Base-by-base conservation (phyloP, 1,284 basidiomycete genomes). In the Golubevia sp. region DNA sequence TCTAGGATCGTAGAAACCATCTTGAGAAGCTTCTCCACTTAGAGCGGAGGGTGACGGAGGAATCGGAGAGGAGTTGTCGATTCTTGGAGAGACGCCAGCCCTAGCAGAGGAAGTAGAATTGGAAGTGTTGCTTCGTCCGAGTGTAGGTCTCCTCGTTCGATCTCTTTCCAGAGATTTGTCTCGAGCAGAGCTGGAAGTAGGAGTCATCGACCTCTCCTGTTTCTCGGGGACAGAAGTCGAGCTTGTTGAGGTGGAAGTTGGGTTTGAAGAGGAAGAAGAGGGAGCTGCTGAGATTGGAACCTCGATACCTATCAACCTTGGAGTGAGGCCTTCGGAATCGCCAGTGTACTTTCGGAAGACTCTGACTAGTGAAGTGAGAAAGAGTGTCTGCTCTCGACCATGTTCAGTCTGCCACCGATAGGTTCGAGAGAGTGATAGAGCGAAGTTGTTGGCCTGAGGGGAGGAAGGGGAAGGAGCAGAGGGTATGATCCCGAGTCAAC, bases 391-490 rank as follows among this genome's bases (percentile, higher is more conserved):
- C 25, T 79, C 77, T 20, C 66, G 21, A 1, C 71, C 62, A 18
- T 71, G 67, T 34, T 83, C 79, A 2, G 76, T 77, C 57, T 77
- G 71, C 77, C 79, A 83, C 27, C 68, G 64, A 54, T 82, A 78
- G 3, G 77, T 62, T 15, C 77, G 52, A 1, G 77, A 58, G 2
- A 83, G 66, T 5, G 79, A 74, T 25, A 83, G 63, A 26, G 70
- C 69, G 54, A 82, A 79, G 2, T 70, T 30, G 50, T 73, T 66
- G n/a, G 76, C 71, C 58, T 77, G 70, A 11, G 30, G 24, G 20
- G 15, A 15, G 24, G 18, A 54, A 44, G 7, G n/a, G 3, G 24
- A 20, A 38, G 27, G 59, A 23, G 44, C 15, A 15, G 25, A 55
- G 21, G 49, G 52, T 18, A 13, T 18, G 48, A 5, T 30, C 21